phyloP scores from a whole-genome alignment of 2,329 filamentous ascomycete species.

The Fusarium pilosicola region DNA sequence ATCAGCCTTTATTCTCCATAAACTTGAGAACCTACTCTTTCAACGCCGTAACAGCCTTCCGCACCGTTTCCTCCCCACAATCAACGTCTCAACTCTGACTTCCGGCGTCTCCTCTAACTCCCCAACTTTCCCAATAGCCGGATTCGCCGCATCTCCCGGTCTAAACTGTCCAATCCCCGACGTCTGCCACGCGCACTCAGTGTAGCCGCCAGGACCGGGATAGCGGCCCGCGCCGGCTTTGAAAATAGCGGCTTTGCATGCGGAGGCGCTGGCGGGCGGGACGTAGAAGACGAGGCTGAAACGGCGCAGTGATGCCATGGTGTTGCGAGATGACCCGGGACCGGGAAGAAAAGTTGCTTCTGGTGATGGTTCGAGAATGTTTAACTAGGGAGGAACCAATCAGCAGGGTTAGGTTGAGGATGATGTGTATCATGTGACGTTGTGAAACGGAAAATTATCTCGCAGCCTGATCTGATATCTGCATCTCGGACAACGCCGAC shows the following conservation, averaged over 20 bases:
- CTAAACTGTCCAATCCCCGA: slow-evolving; percentile 73
- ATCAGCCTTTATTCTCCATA: neutral
- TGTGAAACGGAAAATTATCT: neutral
- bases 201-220: slow-evolving; percentile 62
- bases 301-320: slow-evolving; percentile 31
- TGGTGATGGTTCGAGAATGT: slow-evolving; percentile 10
- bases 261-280: slow-evolving; percentile 55
- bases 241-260: slow-evolving; percentile 66
- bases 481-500: slow-evolving; percentile 6
- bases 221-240: slow-evolving; percentile 66
- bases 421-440: slow-evolving; percentile 23
- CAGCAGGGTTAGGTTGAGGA: neutral
- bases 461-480: slow-evolving; percentile 20
- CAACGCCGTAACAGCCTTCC: slow-evolving; percentile 69
- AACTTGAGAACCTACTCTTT: slow-evolving; percentile 62
- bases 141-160: slow-evolving; percentile 69
- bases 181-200: slow-evolving; percentile 62
- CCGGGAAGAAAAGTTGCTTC: slow-evolving; percentile 13
- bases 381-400: neutral
- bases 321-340: slow-evolving; percentile 2
- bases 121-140: slow-evolving; percentile 68
- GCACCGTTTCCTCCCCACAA: slow-evolving; percentile 65
- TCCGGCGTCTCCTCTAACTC: slow-evolving; percentile 69
- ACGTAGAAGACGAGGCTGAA: slow-evolving; percentile 62
- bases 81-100: slow-evolving; percentile 70